These are phyloP conservation scores for Salvia sclarea DNA, from an alignment of 305 asterid genomes.

Conservation along the genomic window DNA sequence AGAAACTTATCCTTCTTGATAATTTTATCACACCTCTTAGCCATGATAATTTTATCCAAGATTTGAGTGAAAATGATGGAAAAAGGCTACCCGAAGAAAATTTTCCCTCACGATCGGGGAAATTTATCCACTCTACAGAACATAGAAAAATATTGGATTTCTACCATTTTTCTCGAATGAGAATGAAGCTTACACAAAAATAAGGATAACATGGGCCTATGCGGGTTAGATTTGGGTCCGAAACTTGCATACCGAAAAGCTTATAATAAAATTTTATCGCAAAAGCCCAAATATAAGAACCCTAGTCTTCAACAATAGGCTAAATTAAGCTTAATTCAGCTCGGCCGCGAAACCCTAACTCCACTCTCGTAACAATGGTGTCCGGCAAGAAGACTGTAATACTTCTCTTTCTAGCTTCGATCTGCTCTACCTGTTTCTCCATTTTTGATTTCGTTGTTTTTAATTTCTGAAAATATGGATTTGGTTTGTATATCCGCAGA, in stretches of 20 bases:
- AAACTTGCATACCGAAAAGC: background rate
- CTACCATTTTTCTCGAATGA: no score
- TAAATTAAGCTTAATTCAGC: background rate
- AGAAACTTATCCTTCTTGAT: no score
- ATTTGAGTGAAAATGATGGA: no score
- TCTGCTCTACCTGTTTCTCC: background rate
- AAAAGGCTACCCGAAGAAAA: no score
- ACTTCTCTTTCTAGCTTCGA: background rate
- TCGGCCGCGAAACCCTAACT: constrained; percentile 32
- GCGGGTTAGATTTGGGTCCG: no score
- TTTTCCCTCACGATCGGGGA: no score
- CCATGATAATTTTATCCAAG: no score
- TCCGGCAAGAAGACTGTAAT: constrained; percentile 43
- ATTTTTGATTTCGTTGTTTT: background rate
- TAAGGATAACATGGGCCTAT: no score
- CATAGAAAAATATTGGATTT: no score
- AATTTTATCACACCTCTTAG: no score
- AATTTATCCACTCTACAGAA: no score
- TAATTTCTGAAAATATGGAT: background rate
- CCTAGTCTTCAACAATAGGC: background rate
- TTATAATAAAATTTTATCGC: background rate
- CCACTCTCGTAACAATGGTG: constrained; percentile 31
- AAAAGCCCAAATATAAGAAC: background rate
- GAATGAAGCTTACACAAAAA: no score
- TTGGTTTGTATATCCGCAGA: constrained; percentile 39